Conservation (phyloP, 2,329 filamentous ascomycete species). For the Diaporthe australafricana region DNA sequence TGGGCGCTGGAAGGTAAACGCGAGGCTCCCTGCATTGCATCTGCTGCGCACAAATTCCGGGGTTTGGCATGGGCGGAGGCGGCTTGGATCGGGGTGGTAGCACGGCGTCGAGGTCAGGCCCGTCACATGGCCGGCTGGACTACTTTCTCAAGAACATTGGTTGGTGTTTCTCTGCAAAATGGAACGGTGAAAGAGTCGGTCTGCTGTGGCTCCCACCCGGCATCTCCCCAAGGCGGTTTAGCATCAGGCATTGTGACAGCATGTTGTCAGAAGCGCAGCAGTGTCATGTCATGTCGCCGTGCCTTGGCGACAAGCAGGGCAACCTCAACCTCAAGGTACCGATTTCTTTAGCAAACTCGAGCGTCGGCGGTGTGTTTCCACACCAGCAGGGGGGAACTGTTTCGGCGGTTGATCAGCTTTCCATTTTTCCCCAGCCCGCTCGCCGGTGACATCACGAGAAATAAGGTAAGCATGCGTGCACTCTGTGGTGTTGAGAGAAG, state of each 20-base stretch:
- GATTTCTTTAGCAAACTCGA: background rate
- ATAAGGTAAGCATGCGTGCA: slow-evolving; percentile 4
- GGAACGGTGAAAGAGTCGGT: slow-evolving; percentile 1
- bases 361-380: background rate
- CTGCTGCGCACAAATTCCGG: background rate
- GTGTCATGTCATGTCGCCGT: background rate
- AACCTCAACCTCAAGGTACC: background rate
- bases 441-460: slow-evolving; percentile 5
- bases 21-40: slow-evolving; percentile 16
- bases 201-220: background rate
- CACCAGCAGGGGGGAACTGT: background rate
- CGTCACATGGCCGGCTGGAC: slow-evolving; percentile 23
- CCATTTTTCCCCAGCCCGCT: background rate
- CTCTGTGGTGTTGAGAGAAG: slow-evolving; percentile 10
- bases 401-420: background rate
- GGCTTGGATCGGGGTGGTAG: background rate
- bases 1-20: background rate
- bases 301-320: background rate
- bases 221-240: background rate
- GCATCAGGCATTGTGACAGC: slow-evolving; percentile 11
- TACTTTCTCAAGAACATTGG: background rate
- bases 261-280: slow-evolving; percentile 12
- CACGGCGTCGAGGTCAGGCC: slow-evolving; percentile 13
- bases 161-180: background rate
- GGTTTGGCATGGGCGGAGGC: background rate